Evolutionary conservation across 192 early-diverging fungal species (phyloP), one percentile per base, ranked within the genome.

Genomic region (Linnemannia elongata): DNA sequence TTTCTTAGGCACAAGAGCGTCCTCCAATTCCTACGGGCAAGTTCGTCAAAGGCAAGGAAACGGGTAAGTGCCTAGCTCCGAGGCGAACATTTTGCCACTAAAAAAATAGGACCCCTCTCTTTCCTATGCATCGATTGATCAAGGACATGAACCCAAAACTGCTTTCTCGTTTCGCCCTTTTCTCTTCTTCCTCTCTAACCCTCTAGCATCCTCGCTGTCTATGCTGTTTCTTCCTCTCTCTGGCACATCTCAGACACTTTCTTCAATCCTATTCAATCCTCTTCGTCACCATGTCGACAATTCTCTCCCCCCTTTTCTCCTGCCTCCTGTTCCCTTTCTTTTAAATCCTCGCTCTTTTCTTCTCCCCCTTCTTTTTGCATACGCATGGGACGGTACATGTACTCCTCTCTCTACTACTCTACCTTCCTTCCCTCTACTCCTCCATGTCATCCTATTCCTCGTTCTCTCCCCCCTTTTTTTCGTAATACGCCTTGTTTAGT

Each of bases 111-210:
- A 27, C 7, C 22, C 39, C 5, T 8, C 17, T 5, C 20, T n/a
- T 42, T 9, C 17, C 27, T 18, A 15, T 47, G 20, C 17, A 24
- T 35, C 47, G 45, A 74, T 74, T 15, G 47, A 52, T 44, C 22
- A 47, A 27, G 41, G 27, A 1, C 60, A 66, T 66, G 60, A 66
- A 66, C 60, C n/a, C 60, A 30, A 33, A 63, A 66, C 60, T 66
- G 30, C 60, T 66, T 66, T 66, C 60, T 30, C 60, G 60, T 66
- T 66, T 33, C 30, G 60, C 60, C 60, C 60, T 66, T 66, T 33
- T 33, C 30, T 9, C 27, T 15, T 66, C 3, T 66, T 30, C 27
- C 30, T 27, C 24, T 60, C n/a, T 60, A 7, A 9, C 55, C 55
- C 44, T 45, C 44, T 45, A 45, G 44, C 44, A 45, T 45, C 30